These are phyloP conservation scores for Cercospora zeina DNA, from an alignment of 2,329 filamentous ascomycete species.

Conservation along the genomic window DNA sequence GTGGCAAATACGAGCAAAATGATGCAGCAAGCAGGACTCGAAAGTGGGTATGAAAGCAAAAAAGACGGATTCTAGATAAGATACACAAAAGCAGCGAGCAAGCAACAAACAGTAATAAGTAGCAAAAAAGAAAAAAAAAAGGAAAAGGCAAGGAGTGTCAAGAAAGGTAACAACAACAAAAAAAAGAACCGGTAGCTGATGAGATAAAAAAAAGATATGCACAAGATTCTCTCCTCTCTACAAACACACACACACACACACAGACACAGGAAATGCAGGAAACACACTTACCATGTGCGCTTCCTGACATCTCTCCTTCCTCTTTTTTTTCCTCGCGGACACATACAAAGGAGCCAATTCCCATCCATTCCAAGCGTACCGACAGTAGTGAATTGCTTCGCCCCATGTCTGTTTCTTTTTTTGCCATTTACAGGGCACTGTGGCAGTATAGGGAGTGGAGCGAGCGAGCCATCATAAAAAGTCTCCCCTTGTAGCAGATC, in stretches of 20 bases:
- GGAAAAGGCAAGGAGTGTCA: neutral
- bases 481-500: neutral
- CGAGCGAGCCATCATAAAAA: neutral
- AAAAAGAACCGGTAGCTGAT: neutral
- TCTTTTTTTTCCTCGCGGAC: neutral
- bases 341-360: neutral
- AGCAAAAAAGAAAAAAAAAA: neutral
- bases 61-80: no score
- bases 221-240: slow-evolving; percentile 9
- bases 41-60: no score
- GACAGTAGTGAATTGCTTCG: neutral
- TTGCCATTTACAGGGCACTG: neutral
- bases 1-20: no score
- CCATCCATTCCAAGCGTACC: neutral
- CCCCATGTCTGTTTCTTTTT: neutral
- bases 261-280: neutral
- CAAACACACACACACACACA: neutral
- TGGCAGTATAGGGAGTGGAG: slow-evolving; percentile 2
- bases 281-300: neutral
- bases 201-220: slow-evolving; percentile 10
- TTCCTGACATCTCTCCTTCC: neutral
- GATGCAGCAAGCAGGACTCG: no score
- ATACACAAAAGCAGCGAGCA: no score
- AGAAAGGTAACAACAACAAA: neutral
- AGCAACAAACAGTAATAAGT: neutral